phyloP scores from a whole-genome alignment of 1,284 basidiomycete species.

The Sporisorium iseilematis-ciliati region DNA sequence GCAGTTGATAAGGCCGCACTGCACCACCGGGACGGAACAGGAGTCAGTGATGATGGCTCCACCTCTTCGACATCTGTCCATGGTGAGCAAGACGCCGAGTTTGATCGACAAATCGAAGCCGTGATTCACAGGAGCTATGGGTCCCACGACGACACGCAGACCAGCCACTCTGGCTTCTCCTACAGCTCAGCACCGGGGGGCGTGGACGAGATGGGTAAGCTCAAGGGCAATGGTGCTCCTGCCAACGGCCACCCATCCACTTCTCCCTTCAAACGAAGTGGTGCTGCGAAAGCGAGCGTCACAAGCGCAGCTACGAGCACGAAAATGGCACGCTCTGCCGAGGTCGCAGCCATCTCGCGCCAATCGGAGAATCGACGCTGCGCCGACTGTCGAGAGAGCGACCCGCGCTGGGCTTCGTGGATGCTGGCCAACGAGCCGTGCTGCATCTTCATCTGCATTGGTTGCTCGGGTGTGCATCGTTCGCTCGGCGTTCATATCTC shows the following conservation, averaged over 20 bases:
- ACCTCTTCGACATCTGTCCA: constrained; percentile 13
- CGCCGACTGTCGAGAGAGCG: constrained; percentile 71
- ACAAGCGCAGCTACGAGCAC: constrained; percentile 23
- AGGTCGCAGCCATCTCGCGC: constrained; percentile 69
- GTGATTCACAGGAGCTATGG: constrained; percentile 59
- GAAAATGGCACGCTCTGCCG: constrained; percentile 45
- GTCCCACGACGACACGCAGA: constrained; percentile 24
- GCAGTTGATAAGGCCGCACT: constrained; percentile 18
- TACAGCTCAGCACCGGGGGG: constrained; percentile 4
- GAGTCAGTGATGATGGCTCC: constrained; percentile 23
- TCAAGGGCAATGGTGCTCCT: constrained; percentile 12
- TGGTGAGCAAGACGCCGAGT: constrained; percentile 45
- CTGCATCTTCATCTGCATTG: constrained; percentile 73
- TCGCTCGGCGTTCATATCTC: constrained; percentile 73
- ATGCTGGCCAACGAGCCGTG: constrained; percentile 67
- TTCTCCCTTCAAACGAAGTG: constrained; percentile 8
- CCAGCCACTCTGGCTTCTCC: constrained; percentile 27
- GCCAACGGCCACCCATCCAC: constrained; percentile 3
- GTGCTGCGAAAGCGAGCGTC: constrained; percentile 12
- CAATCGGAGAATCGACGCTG: constrained; percentile 70
- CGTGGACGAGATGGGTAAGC: constrained; percentile 34
- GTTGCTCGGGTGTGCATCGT: constrained; percentile 73
- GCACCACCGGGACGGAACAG: constrained; percentile 17
- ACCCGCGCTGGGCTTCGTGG: constrained; percentile 71
- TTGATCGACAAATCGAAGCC: constrained; percentile 62